Percentiles rank a stretch among this genome's conserved stretches.
phyloP scores from a whole-genome alignment of 78 protist species.

The slime mould (Dictyostelium discoideum) region DNA sequence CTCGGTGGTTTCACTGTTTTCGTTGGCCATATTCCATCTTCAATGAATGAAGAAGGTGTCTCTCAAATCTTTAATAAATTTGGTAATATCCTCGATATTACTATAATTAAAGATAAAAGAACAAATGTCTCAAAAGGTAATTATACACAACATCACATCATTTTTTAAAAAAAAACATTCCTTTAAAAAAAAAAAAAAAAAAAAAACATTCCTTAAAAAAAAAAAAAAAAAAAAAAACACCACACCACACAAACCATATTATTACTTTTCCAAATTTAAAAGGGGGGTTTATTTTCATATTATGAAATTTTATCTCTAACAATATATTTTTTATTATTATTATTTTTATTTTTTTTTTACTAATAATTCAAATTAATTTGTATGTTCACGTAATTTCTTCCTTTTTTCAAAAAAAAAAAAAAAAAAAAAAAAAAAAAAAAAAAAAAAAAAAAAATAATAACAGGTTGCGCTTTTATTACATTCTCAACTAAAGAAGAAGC shows the following conservation, averaged over 20 bases:
- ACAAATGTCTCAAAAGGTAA: conserved; percentile 66
- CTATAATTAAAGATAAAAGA: conserved; percentile 63
- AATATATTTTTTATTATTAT: background rate
- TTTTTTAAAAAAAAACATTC: background rate
- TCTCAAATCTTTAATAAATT: conserved; percentile 17
- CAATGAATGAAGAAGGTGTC: conserved; percentile 56
- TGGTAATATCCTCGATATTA: conserved; percentile 39
- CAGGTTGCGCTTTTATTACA: conserved; percentile 70
- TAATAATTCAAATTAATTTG: background rate
- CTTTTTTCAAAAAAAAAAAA: too few relatives aligned
- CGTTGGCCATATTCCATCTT: conserved; percentile 72
- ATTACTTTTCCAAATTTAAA: background rate
- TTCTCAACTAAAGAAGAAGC: conserved; percentile 64
- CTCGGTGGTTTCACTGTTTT: conserved; percentile 48
- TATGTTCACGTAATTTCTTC: background rate
- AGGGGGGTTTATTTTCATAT: background rate
- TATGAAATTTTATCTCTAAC: background rate
- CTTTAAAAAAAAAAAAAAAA: too few relatives aligned
- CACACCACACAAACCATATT: background rate
- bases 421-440: background rate
- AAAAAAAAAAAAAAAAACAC: background rate
- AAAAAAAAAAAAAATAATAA: background rate
- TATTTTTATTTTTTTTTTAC: background rate
- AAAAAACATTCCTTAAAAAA: too few relatives aligned
- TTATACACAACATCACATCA: background rate